Evolutionary conservation across 2,329 filamentous ascomycete genomes (phyloP).

Genomic region (Clonostachys rosea): DNA sequence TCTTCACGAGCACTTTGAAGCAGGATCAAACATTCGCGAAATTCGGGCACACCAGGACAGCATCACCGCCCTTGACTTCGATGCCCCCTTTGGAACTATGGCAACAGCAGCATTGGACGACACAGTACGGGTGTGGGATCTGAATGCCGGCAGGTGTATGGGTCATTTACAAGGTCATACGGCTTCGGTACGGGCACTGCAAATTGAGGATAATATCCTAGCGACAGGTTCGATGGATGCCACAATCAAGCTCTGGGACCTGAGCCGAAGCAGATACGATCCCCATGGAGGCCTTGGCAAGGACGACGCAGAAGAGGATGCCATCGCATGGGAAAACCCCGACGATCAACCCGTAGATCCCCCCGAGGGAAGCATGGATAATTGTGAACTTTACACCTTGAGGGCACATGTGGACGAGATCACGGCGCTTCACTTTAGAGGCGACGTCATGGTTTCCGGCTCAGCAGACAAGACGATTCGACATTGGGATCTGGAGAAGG

Average conservation of each 20-base stretch:
- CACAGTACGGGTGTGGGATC: slow-evolving; percentile 91
- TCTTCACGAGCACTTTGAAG: slow-evolving; percentile 89
- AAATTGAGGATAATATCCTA: slow-evolving; percentile 93
- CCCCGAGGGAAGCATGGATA: slow-evolving; percentile 75
- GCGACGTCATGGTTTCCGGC: slow-evolving; percentile 87
- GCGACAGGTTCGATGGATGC: slow-evolving; percentile 94
- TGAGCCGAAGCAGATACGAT: slow-evolving; percentile 82
- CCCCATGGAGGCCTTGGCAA: slow-evolving; percentile 61
- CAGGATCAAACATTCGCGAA: slow-evolving; percentile 83
- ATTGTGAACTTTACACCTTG: slow-evolving; percentile 85
- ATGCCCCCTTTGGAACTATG: slow-evolving; percentile 94
- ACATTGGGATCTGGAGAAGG: slow-evolving; percentile 96
- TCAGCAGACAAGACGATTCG: slow-evolving; percentile 96
- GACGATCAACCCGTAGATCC: slow-evolving; percentile 66
- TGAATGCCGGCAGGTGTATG: slow-evolving; percentile 89
- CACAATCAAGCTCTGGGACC: slow-evolving; percentile 90
- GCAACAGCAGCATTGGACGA: slow-evolving; percentile 91
- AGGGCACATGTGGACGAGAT: slow-evolving; percentile 91
- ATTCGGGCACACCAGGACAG: slow-evolving; percentile 83
- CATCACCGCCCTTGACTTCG: slow-evolving; percentile 90
- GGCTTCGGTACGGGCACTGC: slow-evolving; percentile 85
- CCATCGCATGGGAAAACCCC: slow-evolving; percentile 67
- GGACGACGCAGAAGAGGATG: slow-evolving; percentile 59
- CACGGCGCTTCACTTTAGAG: slow-evolving; percentile 86
- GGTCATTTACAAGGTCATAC: slow-evolving; percentile 90